Base-by-base conservation (phyloP, 2,329 filamentous ascomycete species). In the Grosmannia clavigera region DNA sequence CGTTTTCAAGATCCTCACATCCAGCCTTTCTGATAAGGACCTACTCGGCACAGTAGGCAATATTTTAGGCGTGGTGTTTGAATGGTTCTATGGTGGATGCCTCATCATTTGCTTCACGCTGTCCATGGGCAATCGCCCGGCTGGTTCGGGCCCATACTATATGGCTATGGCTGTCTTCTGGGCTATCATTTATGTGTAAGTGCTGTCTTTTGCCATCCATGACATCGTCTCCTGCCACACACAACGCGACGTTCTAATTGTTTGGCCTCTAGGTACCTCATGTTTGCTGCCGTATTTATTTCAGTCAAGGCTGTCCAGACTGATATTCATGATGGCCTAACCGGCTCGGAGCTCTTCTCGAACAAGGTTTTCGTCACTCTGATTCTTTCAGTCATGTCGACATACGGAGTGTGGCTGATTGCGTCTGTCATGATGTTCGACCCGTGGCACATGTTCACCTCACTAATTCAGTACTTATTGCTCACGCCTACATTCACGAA, bases 401-500 rank as follows among this genome's bases (percentile, higher is more conserved):
- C 94, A 0, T 99, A 94, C 70, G 81, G 95, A 63, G 85, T 99
- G 68, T 99, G 92, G 87, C 81, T 97, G 62, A 75, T 99, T 57
- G 88, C 90, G 0, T 96, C 91, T 10, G 79, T 99, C 65, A 78
- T 99, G 66, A 97, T 97, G 85, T 85, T 97, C 73, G 94, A 99
- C 71, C 94, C 94, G 4, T 99, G 94, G 92, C 94, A 99, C 76
- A 97, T 99, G 91, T 81, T 96, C 72, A 97, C 94, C n/a, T 86
- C 87, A 61, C 90, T 97, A 73, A 73, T 91, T 56, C 94, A 97
- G 81, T 99, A 99, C 72, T 85, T 97, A 67, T 83, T 97, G 51
- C 81, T 99, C 61, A 96, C 92, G 0, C 94, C 94, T 0, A 96
- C 92, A 0, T 99, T 96, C 75, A 95, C 95, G 77, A 99, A 97